These are phyloP conservation scores for Umbelopsis sp. DNA, from an alignment of 371 early-diverging fungal genomes.

Conservation along the genomic window DNA sequence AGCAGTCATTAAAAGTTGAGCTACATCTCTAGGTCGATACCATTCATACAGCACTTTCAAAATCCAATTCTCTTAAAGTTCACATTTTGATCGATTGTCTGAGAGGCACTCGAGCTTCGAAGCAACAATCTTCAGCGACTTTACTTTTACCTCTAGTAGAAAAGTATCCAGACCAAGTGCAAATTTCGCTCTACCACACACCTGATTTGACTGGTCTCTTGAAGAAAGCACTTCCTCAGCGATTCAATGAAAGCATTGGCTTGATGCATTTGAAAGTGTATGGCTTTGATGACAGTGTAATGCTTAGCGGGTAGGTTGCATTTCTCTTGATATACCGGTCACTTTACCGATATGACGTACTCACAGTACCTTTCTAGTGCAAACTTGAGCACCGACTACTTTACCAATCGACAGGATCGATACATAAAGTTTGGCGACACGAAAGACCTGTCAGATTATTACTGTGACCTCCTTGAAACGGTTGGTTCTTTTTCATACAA, in stretches of 20 bases:
- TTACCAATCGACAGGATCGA: constrained; percentile 93
- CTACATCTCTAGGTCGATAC: constrained; percentile 50
- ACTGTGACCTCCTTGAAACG: constrained; percentile 61
- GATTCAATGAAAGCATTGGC: constrained; percentile 93
- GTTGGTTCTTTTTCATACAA: constrained; percentile 74
- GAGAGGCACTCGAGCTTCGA: constrained; percentile 79
- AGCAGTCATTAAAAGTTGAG: neutral
- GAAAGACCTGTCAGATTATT: constrained; percentile 68
- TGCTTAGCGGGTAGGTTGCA: constrained; percentile 82
- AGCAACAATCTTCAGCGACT: constrained; percentile 67
- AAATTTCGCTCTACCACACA: constrained; percentile 82
- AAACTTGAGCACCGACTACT: constrained; percentile 95
- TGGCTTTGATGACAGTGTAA: constrained; percentile 84
- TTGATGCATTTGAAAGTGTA: constrained; percentile 94
- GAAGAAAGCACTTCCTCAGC: constrained; percentile 75
- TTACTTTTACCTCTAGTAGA: constrained; percentile 69
- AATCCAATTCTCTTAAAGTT: constrained; percentile 59
- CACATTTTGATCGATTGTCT: constrained; percentile 84
- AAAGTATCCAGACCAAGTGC: constrained; percentile 69
- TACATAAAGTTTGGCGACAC: constrained; percentile 74
- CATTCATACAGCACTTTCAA: constrained; percentile 58
- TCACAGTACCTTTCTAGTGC: constrained; percentile 60
- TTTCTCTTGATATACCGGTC: neutral
- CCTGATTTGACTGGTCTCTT: constrained; percentile 77
- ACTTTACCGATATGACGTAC: neutral